phyloP scores from a whole-genome alignment of 2,329 filamentous ascomycete species.

The Aspergillus pseudoviridinutans region DNA sequence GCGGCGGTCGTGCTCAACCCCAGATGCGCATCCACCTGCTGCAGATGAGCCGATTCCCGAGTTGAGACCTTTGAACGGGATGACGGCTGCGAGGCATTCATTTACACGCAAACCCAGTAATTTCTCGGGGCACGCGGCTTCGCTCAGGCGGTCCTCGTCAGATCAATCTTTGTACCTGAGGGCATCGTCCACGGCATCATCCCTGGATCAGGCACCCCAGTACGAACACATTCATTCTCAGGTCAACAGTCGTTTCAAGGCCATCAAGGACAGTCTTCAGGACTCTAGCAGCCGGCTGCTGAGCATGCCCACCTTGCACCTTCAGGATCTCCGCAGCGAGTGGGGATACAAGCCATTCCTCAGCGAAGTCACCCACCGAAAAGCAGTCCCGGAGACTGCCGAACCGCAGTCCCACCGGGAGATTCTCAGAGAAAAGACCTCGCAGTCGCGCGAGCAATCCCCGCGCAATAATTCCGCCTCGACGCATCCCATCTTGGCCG shows the following conservation, averaged over 20 bases:
- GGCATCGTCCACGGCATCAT: constrained; percentile 72
- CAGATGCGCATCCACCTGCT: constrained; percentile 16
- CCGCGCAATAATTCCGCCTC: constrained; percentile 24
- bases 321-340: constrained; percentile 36
- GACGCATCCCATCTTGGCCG: constrained; percentile 48
- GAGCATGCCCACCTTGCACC: constrained; percentile 44
- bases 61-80: constrained; percentile 24
- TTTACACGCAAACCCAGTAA: constrained; percentile 27
- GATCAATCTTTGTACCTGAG: constrained; percentile 73
- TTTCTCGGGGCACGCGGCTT: constrained; percentile 22
- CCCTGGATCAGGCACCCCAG: constrained; percentile 74
- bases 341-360: constrained; percentile 33
- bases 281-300: constrained; percentile 71
- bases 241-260: constrained; percentile 84
- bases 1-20: constrained; percentile 12
- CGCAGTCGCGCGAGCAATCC: constrained; percentile 1
- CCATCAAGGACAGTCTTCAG: constrained; percentile 80
- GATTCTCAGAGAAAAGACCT: constrained; percentile 2
- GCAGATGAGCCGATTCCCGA: constrained; percentile 32
- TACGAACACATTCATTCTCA: constrained; percentile 79
- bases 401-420: constrained; percentile 6
- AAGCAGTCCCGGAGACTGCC: background rate
- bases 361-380: constrained; percentile 22
- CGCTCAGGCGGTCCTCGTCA: constrained; percentile 61
- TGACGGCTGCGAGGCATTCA: constrained; percentile 30